These are phyloP conservation scores for Populus pruinosa DNA, from an alignment of 345 rosid species.

Conservation along the genomic window DNA sequence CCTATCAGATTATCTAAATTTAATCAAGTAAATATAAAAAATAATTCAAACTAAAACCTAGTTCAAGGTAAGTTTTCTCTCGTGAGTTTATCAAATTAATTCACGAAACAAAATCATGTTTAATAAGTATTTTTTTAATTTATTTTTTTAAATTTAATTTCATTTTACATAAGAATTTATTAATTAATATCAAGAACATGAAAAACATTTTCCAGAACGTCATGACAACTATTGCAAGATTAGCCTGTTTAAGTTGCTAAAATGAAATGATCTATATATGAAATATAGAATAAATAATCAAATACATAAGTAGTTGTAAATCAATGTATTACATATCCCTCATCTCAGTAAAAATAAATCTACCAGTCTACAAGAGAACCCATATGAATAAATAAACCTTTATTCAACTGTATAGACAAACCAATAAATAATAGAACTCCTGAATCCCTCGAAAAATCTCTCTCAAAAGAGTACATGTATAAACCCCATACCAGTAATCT, in stretches of 20 bases:
- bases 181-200: no score
- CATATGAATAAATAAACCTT: not conserved
- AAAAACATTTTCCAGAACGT: not conserved
- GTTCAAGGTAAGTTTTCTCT: no score
- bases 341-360: not conserved
- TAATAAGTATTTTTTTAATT: no score
- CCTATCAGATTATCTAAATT: no score
- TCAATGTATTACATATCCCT: not conserved
- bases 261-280: no score
- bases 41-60: no score
- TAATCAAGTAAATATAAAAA: no score
- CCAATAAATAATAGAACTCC: not conserved
- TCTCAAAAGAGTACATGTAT: not conserved
- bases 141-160: no score
- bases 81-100: no score
- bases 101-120: no score
- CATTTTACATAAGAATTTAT: no score
- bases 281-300: not conserved
- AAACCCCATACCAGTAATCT: not conserved
- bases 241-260: not conserved
- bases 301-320: no score
- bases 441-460: not conserved
- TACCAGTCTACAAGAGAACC: not conserved
- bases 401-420: not conserved
- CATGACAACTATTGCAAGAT: not conserved